Percentiles rank a stretch among this genome's conserved stretches.
These are phyloP conservation scores for Dendrobium chrysotoxum DNA, from an alignment of 106 monocot species.

Conservation along the genomic window DNA sequence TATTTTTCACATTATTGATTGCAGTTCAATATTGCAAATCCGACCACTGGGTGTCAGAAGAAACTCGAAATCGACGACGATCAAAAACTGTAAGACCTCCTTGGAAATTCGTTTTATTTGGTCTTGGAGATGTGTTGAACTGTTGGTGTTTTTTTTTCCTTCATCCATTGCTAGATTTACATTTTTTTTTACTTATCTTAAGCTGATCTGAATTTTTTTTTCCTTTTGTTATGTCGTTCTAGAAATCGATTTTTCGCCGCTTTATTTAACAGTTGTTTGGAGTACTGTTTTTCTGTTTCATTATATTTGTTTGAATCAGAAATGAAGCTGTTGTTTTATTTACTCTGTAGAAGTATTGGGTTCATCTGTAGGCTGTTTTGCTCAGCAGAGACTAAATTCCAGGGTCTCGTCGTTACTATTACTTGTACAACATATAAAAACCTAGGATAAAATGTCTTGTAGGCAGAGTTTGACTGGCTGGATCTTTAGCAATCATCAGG, in stretches of 20 bases:
- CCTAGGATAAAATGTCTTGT: background rate
- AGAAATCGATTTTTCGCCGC: background rate
- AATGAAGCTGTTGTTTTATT: too few relatives aligned
- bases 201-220: background rate
- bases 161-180: background rate
- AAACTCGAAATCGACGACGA: conserved; percentile 64
- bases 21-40: conserved; percentile 59
- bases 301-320: background rate
- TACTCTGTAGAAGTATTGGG: too few relatives aligned
- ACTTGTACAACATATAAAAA: background rate
- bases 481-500: background rate
- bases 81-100: conserved; percentile 46
- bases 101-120: background rate
- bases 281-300: background rate
- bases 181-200: background rate
- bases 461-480: background rate
- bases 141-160: background rate
- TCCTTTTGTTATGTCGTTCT: background rate
- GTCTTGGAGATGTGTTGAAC: background rate
- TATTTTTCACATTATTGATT: background rate
- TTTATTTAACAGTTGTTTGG: background rate
- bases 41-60: conserved; percentile 64
- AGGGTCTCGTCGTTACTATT: background rate
- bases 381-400: background rate
- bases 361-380: background rate